Conservation (phyloP, 768 basidiomycete species). For the Albatrellus ellisii region DNA sequence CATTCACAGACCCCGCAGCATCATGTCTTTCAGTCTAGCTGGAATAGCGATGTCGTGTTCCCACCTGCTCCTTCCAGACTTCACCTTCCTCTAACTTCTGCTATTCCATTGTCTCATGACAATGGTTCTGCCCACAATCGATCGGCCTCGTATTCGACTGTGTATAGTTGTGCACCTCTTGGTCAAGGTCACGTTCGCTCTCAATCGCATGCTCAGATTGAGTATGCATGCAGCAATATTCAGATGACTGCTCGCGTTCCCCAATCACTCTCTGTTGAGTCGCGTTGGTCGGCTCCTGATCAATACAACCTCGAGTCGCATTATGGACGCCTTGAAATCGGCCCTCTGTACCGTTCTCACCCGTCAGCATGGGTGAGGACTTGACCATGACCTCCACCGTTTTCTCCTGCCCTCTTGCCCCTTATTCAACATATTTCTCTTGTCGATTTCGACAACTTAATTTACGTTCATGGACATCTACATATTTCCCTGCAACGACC, state of each 20-base stretch:
- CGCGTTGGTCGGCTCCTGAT: conserved; percentile 14
- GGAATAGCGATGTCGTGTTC: neutral
- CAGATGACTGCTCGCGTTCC: neutral
- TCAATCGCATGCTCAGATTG: conserved; percentile 11
- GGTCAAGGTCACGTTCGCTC: conserved; percentile 5
- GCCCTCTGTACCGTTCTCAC: conserved; percentile 29
- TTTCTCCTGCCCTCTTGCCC: conserved; percentile 7
- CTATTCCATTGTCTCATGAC: neutral
- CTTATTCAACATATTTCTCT: conserved; percentile 5
- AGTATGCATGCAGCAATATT: conserved; percentile 10
- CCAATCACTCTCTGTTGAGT: conserved; percentile 8
- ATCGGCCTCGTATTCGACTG: conserved; percentile 5
- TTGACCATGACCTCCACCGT: conserved; percentile 19
- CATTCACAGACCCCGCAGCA: conserved; percentile 18
- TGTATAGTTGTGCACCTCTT: conserved; percentile 2
- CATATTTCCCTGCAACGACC: conserved; percentile 11
- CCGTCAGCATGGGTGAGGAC: conserved; percentile 38
- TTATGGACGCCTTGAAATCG: conserved; percentile 31
- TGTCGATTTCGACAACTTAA: neutral
- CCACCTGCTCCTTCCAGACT: neutral
- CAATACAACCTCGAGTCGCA: conserved; percentile 26
- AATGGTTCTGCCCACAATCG: conserved; percentile 1
- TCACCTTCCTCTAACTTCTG: neutral
- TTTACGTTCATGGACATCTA: conserved; percentile 11
- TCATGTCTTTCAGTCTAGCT: conserved; percentile 2